Conservation (phyloP, 2,329 filamentous ascomycete genomes). For the Sclerotinia trifoliorum region DNA sequence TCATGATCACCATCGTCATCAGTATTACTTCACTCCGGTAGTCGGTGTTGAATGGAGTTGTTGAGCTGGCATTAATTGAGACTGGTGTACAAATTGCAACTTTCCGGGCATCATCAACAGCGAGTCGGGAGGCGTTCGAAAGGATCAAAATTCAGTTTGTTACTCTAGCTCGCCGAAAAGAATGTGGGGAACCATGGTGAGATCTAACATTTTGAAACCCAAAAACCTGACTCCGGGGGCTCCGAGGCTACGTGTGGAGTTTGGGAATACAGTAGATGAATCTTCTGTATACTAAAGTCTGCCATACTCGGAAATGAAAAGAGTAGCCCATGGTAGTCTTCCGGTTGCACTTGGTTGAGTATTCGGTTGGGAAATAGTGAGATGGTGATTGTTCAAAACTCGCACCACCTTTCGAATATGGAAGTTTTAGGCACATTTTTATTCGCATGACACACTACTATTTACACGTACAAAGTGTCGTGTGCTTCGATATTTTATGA, state of each 20-base stretch:
- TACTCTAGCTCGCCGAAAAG: neutral
- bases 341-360: neutral
- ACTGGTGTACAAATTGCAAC: neutral
- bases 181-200: neutral
- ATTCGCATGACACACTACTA: constrained; percentile 38
- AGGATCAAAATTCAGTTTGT: neutral
- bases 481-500: neutral
- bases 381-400: neutral
- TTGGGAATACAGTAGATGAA: neutral
- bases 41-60: neutral
- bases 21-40: constrained; percentile 12
- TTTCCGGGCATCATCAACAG: neutral
- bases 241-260: constrained; percentile 1
- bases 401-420: neutral
- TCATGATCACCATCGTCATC: neutral
- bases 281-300: neutral
- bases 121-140: neutral
- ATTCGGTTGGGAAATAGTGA: neutral
- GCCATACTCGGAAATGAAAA: neutral
- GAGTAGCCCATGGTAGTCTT: neutral
- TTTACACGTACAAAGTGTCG: neutral
- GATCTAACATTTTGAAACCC: neutral
- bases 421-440: neutral
- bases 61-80: neutral
- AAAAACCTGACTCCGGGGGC: neutral